phyloP scores from a whole-genome alignment of 176 grass and related monocot genomes.

The Bromus sterilis region DNA sequence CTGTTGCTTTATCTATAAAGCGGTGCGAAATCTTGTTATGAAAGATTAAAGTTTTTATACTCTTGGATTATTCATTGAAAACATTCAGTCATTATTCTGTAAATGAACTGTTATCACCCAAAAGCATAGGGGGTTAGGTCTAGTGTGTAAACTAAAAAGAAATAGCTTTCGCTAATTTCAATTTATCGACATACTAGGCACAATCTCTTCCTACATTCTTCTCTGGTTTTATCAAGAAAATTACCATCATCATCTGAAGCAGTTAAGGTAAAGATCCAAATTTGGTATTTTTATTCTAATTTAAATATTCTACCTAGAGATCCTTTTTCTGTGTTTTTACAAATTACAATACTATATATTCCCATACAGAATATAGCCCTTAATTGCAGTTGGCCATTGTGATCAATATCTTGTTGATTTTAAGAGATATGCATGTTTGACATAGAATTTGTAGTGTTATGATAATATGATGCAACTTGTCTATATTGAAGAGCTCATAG shows the following conservation, averaged over 20 bases:
- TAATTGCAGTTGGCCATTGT: not conserved
- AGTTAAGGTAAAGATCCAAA: constrained; percentile 44
- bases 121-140: not conserved
- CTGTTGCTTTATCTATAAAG: no score
- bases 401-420: not conserved
- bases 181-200: constrained; percentile 37
- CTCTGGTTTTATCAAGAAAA: constrained; percentile 69
- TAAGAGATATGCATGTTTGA: not conserved
- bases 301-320: not conserved
- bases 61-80: not conserved
- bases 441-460: not conserved
- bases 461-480: no score
- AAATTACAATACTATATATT: not conserved
- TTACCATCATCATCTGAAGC: constrained; percentile 43
- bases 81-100: not conserved
- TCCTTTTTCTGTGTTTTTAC: not conserved
- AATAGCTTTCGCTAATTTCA: not conserved
- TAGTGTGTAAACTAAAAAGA: not conserved
- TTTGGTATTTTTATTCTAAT: not conserved
- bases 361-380: not conserved
- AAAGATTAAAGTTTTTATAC: no score
- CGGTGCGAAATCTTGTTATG: no score
- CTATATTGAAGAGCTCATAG: no score
- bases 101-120: not conserved
- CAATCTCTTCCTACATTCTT: constrained; percentile 84